Conservation (phyloP, 2,329 filamentous ascomycete genomes). For the Ploettnerulaceae sp. region DNA sequence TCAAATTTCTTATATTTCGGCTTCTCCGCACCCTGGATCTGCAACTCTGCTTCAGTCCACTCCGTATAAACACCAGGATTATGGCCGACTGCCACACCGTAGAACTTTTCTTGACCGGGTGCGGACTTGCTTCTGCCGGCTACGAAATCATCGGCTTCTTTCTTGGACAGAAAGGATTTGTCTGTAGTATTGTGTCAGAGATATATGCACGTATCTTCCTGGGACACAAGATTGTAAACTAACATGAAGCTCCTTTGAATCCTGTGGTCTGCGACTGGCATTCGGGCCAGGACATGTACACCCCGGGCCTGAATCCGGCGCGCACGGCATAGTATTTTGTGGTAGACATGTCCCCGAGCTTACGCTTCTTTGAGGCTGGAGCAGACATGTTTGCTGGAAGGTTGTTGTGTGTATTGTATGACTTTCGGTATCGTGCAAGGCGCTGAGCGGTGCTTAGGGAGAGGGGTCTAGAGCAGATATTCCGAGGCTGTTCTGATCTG, state of each 20-base stretch:
- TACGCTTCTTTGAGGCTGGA: constrained; percentile 28
- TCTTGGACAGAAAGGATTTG: constrained; percentile 69
- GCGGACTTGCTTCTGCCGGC: constrained; percentile 48
- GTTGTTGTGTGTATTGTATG: not conserved
- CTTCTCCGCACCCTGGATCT: constrained; percentile 69
- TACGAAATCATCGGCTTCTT: constrained; percentile 76
- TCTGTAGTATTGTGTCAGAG: constrained; percentile 46
- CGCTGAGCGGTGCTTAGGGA: not conserved
- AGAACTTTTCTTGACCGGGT: constrained; percentile 44
- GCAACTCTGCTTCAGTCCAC: constrained; percentile 65
- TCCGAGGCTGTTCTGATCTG: no score
- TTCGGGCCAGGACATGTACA: constrained; percentile 58
- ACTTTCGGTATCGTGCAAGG: constrained; percentile 1
- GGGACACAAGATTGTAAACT: not conserved
- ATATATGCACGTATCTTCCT: not conserved
- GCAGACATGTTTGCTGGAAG: constrained; percentile 9
- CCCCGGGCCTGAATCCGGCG: constrained; percentile 51
- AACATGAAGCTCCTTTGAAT: constrained; percentile 62
- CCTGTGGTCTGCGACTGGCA: constrained; percentile 57
- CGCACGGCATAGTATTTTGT: constrained; percentile 60
- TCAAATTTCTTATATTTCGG: constrained; percentile 66
- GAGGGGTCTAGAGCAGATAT: constrained; percentile 2
- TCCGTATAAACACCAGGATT: constrained; percentile 55
- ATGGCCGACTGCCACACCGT: constrained; percentile 56
- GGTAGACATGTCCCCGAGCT: constrained; percentile 18